These are phyloP conservation scores for Kondoa subrosea DNA, from an alignment of 768 basidiomycete species.

Conservation along the genomic window DNA sequence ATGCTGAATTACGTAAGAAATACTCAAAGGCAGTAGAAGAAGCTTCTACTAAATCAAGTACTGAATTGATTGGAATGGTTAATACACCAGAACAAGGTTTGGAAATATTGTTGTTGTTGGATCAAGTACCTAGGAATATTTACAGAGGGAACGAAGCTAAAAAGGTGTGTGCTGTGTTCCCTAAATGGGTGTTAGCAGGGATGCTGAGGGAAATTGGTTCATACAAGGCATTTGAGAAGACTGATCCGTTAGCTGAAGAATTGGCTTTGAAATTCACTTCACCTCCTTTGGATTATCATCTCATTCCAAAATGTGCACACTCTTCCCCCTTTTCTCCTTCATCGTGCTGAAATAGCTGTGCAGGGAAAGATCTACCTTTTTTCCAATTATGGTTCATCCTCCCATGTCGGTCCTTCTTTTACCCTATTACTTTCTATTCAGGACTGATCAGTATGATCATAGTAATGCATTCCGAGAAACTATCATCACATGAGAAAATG, in stretches of 20 bases:
- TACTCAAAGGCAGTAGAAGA: background rate
- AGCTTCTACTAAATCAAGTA: background rate
- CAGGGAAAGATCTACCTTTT: background rate
- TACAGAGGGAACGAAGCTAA: slow-evolving; percentile 18
- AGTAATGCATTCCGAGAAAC: background rate
- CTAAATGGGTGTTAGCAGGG: slow-evolving; percentile 7
- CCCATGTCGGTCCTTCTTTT: background rate
- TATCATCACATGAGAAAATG: background rate
- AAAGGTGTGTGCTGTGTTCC: slow-evolving; percentile 8
- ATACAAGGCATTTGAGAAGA: background rate
- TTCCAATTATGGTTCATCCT: background rate
- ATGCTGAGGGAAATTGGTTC: too few relatives aligned
- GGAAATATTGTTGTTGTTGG: slow-evolving; percentile 9
- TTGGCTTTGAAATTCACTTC: background rate
- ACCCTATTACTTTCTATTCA: too few relatives aligned
- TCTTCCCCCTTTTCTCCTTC: background rate
- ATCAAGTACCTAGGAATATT: slow-evolving; percentile 17
- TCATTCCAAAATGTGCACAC: background rate
- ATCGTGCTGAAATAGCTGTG: background rate
- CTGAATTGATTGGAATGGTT: background rate
- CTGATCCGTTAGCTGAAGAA: background rate
- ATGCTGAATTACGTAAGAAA: too few relatives aligned
- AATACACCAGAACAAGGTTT: slow-evolving; percentile 7
- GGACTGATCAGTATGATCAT: too few relatives aligned
- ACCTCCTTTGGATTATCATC: background rate